Base-by-base conservation (phyloP, 2,329 filamentous ascomycete genomes). In the Sclerotiophoma versabilis region DNA sequence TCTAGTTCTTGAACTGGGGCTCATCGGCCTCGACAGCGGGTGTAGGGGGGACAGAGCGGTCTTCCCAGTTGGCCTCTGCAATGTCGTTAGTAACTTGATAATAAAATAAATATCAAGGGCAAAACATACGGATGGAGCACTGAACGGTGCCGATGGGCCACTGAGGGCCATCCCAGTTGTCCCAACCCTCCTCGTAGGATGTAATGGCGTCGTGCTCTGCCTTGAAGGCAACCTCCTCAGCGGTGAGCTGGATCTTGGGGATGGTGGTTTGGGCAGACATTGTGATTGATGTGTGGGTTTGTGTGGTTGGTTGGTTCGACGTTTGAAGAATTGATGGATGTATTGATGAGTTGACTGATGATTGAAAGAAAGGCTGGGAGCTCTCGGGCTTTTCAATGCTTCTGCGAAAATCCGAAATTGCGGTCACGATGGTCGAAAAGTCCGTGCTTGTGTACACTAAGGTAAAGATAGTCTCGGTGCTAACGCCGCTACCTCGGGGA, bases 181-280 rank as follows among this genome's bases (percentile, higher is more conserved):
- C 66, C 61, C 62, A 68, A 7, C 62, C 65, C 22, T 68, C 54
- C 42, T 68, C 65, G 51, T 68, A 70, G n/a, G 62, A 62, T 5
- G 48, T 59, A 6, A 69, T 62, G 7, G 61, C 39, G 2, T 61
- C 54, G 41, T 65, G 65, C 42, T 68, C 64, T 23, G 49, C 57
- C 62, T 68, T 64, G 32, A 63, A 66, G 37, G 59, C 54, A 38
- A 62, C 54, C 27, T 65, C 57, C 32, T 57, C 60, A 10, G 58
- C 34, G 25, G 59, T 52, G 10, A 37, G 52, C 22, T 53, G 52
- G 47, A 56, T 56, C 36, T 56, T 43, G 38, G 39, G 30, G 46
- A 54, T 49, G 43, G 42, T 32, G 37, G 52, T 50, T 42, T 50
- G 47, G 48, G 52, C 45, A 43, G 54, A 38, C 50, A 58, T 57